Percentiles rank a stretch among this genome's conserved stretches.
These are phyloP conservation scores for Hypoxylon rubiginosum DNA, from an alignment of 2,329 filamentous ascomycete species.

Conservation along the genomic window DNA sequence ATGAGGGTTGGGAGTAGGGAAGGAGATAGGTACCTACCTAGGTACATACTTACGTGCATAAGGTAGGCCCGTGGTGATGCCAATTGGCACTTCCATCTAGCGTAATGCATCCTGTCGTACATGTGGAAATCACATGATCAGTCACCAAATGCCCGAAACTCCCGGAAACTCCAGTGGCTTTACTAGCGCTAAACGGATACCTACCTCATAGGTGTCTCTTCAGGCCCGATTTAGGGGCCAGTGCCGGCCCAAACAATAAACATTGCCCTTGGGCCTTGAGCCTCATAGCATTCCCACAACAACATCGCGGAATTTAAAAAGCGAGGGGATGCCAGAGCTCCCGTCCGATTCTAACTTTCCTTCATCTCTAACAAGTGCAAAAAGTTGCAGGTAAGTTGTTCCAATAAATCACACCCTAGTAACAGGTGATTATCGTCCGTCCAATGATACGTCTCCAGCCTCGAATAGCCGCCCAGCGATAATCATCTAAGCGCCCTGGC, in stretches of 20 bases:
- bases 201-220: neutral
- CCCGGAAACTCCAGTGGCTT: neutral
- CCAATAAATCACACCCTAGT: constrained; percentile 20
- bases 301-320: constrained; percentile 22
- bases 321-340: neutral
- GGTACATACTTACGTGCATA: no score
- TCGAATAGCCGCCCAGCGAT: constrained; percentile 47
- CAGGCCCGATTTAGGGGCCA: constrained; percentile 7
- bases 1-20: neutral
- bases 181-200: neutral
- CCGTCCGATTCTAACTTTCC: neutral
- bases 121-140: constrained; percentile 27
- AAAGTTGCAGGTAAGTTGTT: constrained; percentile 16
- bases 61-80: neutral
- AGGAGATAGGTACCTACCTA: no score
- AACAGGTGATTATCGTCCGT: constrained; percentile 6
- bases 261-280: constrained; percentile 22
- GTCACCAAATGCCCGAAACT: constrained; percentile 12
- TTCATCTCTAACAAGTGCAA: constrained; percentile 10
- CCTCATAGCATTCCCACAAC: constrained; percentile 29
- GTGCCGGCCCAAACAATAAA: constrained; percentile 31
- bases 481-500: constrained; percentile 45
- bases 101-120: constrained; percentile 2
- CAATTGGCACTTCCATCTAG: neutral
- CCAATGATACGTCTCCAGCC: constrained; percentile 41